phyloP scores from a whole-genome alignment of 805 yeast genomes.

The Hanseniaspora nectarophila region DNA sequence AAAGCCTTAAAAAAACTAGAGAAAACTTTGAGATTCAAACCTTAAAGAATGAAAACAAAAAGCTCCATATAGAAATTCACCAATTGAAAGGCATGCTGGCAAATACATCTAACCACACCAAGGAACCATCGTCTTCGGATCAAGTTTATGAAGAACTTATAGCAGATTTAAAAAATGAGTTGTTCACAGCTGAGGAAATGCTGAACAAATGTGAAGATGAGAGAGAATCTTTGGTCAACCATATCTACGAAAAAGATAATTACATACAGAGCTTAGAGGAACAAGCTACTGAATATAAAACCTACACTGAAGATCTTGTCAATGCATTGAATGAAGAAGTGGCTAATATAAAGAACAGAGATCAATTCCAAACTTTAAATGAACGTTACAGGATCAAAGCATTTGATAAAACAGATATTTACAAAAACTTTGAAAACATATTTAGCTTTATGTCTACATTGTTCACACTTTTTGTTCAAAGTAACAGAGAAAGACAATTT shows the following conservation, averaged over 20 bases:
- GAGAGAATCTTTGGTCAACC: not conserved
- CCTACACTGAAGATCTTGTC: slow-evolving; percentile 4
- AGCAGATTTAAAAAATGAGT: not conserved
- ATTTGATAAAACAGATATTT: not conserved
- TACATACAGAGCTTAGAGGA: not conserved
- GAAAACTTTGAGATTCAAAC: slow-evolving; percentile 6
- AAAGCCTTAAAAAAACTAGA: not conserved
- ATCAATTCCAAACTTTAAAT: slow-evolving; percentile 9
- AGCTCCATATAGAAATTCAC: slow-evolving; percentile 7
- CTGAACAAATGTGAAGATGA: not conserved
- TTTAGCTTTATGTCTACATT: not conserved
- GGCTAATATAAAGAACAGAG: not conserved
- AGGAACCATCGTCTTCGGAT: not conserved
- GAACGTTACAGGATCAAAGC: not conserved
- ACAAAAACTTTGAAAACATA: slow-evolving; percentile 8
- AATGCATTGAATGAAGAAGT: not conserved
- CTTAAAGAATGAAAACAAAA: not conserved
- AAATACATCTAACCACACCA: not conserved
- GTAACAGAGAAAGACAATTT: slow-evolving; percentile 10
- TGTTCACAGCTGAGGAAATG: not conserved
- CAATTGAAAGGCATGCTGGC: not conserved
- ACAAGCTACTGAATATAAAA: not conserved
- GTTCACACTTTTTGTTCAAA: slow-evolving; percentile 3
- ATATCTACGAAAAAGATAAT: not conserved
- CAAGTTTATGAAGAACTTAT: not conserved